A percentile compares a stretch with the other conserved stretches of the same genome.
These are phyloP conservation scores for Smallanthus sonchifolius DNA, from an alignment of 129 eudicot genomes.

Conservation along the genomic window DNA sequence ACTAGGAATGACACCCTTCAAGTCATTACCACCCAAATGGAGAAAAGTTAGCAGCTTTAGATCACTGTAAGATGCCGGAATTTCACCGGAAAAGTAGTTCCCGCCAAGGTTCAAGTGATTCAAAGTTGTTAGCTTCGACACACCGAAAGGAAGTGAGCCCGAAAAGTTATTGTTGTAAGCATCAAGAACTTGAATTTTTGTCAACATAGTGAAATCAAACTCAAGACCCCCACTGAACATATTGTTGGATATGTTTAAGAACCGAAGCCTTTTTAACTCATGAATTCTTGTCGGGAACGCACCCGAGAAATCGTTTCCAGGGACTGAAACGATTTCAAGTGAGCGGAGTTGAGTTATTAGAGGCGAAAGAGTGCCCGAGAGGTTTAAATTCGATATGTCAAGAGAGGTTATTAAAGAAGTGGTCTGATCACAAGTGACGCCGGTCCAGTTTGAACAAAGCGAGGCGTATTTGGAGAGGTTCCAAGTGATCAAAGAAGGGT, in stretches of 20 bases:
- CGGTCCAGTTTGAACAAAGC: constrained; percentile 52
- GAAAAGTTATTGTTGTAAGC: constrained; percentile 61
- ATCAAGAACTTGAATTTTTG: constrained; percentile 43
- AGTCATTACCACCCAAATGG: constrained; percentile 62
- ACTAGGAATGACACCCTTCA: constrained; percentile 43
- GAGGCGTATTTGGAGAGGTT: constrained; percentile 34
- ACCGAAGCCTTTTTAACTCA: constrained; percentile 28
- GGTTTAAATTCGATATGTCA: constrained; percentile 54
- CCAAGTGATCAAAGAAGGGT: constrained; percentile 42
- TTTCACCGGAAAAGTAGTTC: constrained; percentile 58
- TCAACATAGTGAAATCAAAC: constrained; percentile 35
- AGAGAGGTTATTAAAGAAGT: constrained; percentile 29
- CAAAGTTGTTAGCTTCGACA: constrained; percentile 31
- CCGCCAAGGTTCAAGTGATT: constrained; percentile 59
- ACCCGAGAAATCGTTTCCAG: constrained; percentile 54
- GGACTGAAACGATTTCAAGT: constrained; percentile 31
- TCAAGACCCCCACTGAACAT: constrained; percentile 48
- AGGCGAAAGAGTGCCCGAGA: constrained; percentile 58
- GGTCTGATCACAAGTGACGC: constrained; percentile 40
- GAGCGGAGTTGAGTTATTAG: constrained; percentile 33
- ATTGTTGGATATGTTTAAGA: constrained; percentile 59
- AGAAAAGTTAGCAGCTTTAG: constrained; percentile 38
- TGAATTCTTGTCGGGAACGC: constrained; percentile 32
- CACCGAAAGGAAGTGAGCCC: constrained; percentile 44
- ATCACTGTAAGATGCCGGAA: constrained; percentile 46